A percentile compares a stretch with the other conserved stretches of the same genome.
Conservation (phyloP, 2,329 filamentous ascomycete genomes). For the Penicillium sp. region DNA sequence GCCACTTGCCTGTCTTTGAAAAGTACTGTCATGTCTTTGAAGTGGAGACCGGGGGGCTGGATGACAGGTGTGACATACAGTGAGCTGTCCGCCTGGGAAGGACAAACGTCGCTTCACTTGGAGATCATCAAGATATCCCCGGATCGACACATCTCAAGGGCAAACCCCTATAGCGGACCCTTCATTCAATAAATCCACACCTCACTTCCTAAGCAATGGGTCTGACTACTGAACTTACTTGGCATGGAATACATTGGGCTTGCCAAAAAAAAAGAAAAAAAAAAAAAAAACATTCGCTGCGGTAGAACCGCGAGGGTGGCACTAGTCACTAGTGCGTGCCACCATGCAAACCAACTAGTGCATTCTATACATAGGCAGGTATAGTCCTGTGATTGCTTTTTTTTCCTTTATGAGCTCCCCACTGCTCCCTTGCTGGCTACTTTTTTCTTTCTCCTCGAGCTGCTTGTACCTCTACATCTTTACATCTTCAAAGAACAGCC, state of each 20-base stretch:
- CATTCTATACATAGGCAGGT: constrained; percentile 11
- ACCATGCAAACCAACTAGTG: constrained; percentile 11
- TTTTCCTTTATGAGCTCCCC: constrained; percentile 12
- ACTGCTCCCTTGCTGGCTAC: constrained; percentile 5
- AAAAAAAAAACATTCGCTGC: neutral
- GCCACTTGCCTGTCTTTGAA: constrained; percentile 9
- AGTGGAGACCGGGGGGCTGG: constrained; percentile 7
- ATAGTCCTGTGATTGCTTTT: constrained; percentile 18
- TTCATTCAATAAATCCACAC: neutral
- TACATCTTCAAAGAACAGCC: neutral
- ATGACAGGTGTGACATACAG: constrained; percentile 8
- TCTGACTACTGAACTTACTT: neutral
- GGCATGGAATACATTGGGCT: neutral
- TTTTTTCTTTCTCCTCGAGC: neutral
- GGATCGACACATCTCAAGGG: constrained; percentile 17
- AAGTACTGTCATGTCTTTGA: constrained; percentile 6
- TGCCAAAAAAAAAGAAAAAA: neutral
- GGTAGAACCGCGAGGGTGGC: constrained; percentile 1
- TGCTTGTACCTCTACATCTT: neutral
- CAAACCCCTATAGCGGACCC: constrained; percentile 9
- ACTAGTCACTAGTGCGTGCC: constrained; percentile 13
- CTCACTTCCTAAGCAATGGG: neutral
- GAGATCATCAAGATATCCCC: constrained; percentile 12
- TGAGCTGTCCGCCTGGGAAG: neutral
- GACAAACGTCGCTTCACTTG: neutral